Percentiles rank a stretch among this genome's conserved stretches.
phyloP scores from a whole-genome alignment of 352 stramenopile genomes.

The Pythium folliculosum region DNA sequence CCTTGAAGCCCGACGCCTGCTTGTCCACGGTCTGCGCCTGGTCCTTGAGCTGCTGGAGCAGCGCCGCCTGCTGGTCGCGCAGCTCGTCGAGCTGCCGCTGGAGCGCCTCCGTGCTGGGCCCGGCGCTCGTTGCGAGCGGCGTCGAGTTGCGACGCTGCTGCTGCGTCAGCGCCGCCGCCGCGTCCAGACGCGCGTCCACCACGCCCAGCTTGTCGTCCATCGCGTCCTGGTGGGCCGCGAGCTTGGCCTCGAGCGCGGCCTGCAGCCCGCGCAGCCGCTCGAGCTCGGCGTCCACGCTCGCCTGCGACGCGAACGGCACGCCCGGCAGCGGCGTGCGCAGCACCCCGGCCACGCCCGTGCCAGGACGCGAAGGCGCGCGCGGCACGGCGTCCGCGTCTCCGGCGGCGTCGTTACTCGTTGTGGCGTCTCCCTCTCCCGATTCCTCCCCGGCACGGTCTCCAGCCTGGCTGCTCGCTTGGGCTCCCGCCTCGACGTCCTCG shows the following conservation, averaged over 20 bases:
- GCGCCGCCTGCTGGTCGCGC: constrained; percentile 39
- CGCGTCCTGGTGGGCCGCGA: constrained; percentile 39
- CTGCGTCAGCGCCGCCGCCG: constrained; percentile 14
- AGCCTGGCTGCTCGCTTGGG: too few relatives aligned
- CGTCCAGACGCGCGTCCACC: constrained; percentile 31
- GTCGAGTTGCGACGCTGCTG: constrained; percentile 18
- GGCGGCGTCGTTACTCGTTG: background rate
- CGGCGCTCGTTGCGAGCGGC: background rate
- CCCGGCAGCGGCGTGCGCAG: constrained; percentile 30
- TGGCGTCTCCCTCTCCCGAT: too few relatives aligned
- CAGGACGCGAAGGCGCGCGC: constrained; percentile 15
- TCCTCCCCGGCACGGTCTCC: too few relatives aligned
- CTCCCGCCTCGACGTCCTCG: background rate
- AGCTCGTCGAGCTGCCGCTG: constrained; percentile 55
- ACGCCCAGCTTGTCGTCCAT: constrained; percentile 37
- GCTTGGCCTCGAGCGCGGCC: constrained; percentile 34
- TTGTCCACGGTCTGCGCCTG: constrained; percentile 47
- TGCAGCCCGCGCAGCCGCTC: constrained; percentile 44
- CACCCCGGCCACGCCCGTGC: constrained; percentile 27
- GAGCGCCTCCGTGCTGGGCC: constrained; percentile 27
- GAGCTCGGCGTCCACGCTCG: constrained; percentile 45
- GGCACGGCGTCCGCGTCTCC: constrained; percentile 7
- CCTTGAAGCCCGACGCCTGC: constrained; percentile 51
- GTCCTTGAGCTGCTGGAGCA: constrained; percentile 44
- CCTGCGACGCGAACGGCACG: constrained; percentile 43